A percentile compares a stretch with the other conserved stretches of the same genome.
Evolutionary conservation across 805 yeast species (phyloP).

Genomic region (Spathaspora gorwiae): DNA sequence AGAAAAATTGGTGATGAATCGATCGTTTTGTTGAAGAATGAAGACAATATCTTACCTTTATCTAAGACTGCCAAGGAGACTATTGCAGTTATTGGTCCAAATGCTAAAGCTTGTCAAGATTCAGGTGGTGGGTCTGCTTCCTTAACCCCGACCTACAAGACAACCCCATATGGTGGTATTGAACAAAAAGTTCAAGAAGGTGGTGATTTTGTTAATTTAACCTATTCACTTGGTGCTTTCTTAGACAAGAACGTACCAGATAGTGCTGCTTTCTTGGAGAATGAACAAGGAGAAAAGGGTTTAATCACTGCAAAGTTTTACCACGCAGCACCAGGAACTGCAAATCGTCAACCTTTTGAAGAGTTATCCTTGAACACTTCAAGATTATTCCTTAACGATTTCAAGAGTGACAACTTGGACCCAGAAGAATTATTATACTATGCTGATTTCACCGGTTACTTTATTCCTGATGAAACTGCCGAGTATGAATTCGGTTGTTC

Average conservation of each 20-base stretch:
- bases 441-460: slow-evolving; percentile 41
- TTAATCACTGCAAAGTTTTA: slow-evolving; percentile 15
- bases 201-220: slow-evolving; percentile 18
- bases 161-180: slow-evolving; percentile 48
- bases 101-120: slow-evolving; percentile 45
- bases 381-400: slow-evolving; percentile 20
- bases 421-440: slow-evolving; percentile 28
- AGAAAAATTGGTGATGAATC: slow-evolving; percentile 48
- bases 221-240: slow-evolving; percentile 31
- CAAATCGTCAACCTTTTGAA: slow-evolving; percentile 14
- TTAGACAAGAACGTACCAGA: slow-evolving; percentile 29
- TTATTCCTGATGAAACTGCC: slow-evolving; percentile 44
- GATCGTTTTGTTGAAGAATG: slow-evolving; percentile 55
- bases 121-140: slow-evolving; percentile 66
- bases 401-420: slow-evolving; percentile 15
- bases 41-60: slow-evolving; percentile 44
- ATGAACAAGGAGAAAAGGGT: slow-evolving; percentile 20
- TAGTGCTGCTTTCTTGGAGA: slow-evolving; percentile 16
- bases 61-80: slow-evolving; percentile 16
- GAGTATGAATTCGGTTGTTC: slow-evolving; percentile 49
- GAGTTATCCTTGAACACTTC: slow-evolving; percentile 15
- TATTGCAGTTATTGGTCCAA: slow-evolving; percentile 57
- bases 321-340: slow-evolving; percentile 13
- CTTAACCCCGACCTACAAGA: slow-evolving; percentile 42
- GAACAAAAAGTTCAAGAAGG: slow-evolving; percentile 21